These are phyloP conservation scores for Mariannaea sp. DNA, from an alignment of 2,329 filamentous ascomycete genomes.

Conservation along the genomic window DNA sequence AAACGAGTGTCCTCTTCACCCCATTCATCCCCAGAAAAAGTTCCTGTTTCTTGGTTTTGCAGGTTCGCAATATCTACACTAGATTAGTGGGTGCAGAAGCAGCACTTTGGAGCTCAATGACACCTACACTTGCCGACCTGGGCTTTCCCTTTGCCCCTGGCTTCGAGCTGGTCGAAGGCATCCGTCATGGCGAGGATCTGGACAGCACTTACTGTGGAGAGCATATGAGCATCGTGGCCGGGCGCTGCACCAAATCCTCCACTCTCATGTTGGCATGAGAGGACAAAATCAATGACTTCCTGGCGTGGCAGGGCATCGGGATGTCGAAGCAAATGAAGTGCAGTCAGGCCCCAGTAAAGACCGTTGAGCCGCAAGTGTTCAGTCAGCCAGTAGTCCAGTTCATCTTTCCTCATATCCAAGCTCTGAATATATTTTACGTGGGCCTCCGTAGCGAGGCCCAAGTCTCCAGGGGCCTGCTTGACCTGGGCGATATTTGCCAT, in stretches of 20 bases:
- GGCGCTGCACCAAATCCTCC: conserved; percentile 95
- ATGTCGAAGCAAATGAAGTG: conserved; percentile 80
- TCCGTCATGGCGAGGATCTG: conserved; percentile 89
- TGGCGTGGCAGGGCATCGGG: conserved; percentile 81
- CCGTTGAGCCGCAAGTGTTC: conserved; percentile 95
- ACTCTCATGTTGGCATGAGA: conserved; percentile 86
- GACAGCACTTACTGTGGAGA: conserved; percentile 93
- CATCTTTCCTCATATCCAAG: conserved; percentile 88
- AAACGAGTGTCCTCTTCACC: conserved; percentile 96
- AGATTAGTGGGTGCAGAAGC: conserved; percentile 29
- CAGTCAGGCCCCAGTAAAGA: conserved; percentile 93
- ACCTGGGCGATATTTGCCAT: conserved; percentile 42
- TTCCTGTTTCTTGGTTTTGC: conserved; percentile 80
- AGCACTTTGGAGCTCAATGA: conserved; percentile 18
- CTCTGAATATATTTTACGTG: conserved; percentile 94
- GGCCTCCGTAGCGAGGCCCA: conserved; percentile 55
- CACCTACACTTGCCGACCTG: conserved; percentile 79
- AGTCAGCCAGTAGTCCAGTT: conserved; percentile 97
- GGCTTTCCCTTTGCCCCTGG: conserved; percentile 64
- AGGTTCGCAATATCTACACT: conserved; percentile 73
- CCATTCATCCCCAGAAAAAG: conserved; percentile 94
- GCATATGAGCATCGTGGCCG: conserved; percentile 92
- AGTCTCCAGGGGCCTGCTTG: conserved; percentile 42
- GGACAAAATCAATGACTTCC: conserved; percentile 87
- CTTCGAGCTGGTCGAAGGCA: conserved; percentile 82